A percentile compares a stretch with the other conserved stretches of the same genome.
These are phyloP conservation scores for Sporothrix protearum DNA, from an alignment of 2,329 filamentous ascomycete species.

Conservation along the genomic window DNA sequence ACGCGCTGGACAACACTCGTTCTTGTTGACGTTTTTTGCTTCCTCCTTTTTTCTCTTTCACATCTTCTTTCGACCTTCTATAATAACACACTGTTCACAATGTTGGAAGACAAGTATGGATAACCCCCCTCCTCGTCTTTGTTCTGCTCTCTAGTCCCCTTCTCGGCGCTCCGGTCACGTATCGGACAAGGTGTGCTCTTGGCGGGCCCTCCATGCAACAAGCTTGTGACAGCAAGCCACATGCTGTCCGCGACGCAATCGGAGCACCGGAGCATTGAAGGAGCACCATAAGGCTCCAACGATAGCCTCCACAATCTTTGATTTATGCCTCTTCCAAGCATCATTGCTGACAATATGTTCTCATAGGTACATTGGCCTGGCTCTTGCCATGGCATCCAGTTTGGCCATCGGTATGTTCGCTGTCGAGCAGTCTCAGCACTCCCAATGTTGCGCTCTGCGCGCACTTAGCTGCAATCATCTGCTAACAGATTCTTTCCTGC, in stretches of 20 bases:
- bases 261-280: not conserved
- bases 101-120: slow-evolving; percentile 48
- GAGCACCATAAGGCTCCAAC: not conserved
- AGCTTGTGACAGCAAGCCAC: not conserved
- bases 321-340: not conserved
- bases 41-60: not conserved
- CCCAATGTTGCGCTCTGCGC: slow-evolving; percentile 1
- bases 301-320: not conserved
- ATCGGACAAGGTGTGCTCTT: not conserved
- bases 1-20: slow-evolving; percentile 16
- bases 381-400: slow-evolving; percentile 69
- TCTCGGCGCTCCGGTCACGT: not conserved
- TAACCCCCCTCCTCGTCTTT: not conserved
- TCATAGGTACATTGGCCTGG: slow-evolving; percentile 66
- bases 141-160: not conserved
- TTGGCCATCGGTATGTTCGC: slow-evolving; percentile 65
- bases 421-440: slow-evolving; percentile 17
- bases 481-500: slow-evolving; percentile 26
- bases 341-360: slow-evolving; percentile 14
- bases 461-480: not conserved
- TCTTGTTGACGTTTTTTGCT: not conserved
- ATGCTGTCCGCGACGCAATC: not conserved
- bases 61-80: not conserved
- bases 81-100: slow-evolving; percentile 28
- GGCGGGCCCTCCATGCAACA: not conserved